Evolutionary conservation across 2,329 filamentous ascomycete genomes (phyloP).

Genomic region (Plectosphaerella cucumerina): DNA sequence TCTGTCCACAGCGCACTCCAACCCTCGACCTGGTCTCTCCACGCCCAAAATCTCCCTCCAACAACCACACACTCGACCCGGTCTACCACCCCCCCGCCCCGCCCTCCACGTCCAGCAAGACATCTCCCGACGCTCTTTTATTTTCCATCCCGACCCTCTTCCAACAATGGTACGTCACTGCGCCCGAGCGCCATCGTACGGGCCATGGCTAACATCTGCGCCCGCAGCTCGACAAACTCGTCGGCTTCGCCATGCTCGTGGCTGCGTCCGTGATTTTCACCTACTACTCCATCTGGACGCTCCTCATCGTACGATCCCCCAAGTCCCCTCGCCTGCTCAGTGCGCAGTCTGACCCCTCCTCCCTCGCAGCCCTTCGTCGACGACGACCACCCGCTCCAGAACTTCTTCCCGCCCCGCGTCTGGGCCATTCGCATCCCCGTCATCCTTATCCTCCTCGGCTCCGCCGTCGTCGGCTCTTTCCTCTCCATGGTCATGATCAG

Average conservation of each 20-base stretch:
- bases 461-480: conserved; percentile 93
- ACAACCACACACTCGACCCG: too few relatives aligned
- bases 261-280: conserved; percentile 59
- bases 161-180: neutral
- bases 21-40: too few relatives aligned
- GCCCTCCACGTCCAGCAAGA: too few relatives aligned
- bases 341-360: neutral
- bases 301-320: conserved; percentile 75
- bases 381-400: conserved; percentile 85
- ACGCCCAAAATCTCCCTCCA: too few relatives aligned
- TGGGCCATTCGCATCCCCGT: conserved; percentile 99
- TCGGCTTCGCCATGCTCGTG: conserved; percentile 65
- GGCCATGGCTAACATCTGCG: neutral
- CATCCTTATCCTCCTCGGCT: conserved; percentile 87
- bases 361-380: conserved; percentile 94
- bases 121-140: neutral
- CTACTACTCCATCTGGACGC: conserved; percentile 97
- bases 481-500: conserved; percentile 97
- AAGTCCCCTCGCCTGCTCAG: neutral
- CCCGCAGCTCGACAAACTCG: conserved; percentile 87
- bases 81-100: too few relatives aligned
- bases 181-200: neutral
- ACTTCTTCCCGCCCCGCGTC: conserved; percentile 92
- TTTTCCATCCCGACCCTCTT: neutral
- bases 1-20: too few relatives aligned